Percentiles rank a stretch among this genome's conserved stretches.
Conservation (phyloP, 805 yeast genomes). For the Dipodascus albidus region DNA sequence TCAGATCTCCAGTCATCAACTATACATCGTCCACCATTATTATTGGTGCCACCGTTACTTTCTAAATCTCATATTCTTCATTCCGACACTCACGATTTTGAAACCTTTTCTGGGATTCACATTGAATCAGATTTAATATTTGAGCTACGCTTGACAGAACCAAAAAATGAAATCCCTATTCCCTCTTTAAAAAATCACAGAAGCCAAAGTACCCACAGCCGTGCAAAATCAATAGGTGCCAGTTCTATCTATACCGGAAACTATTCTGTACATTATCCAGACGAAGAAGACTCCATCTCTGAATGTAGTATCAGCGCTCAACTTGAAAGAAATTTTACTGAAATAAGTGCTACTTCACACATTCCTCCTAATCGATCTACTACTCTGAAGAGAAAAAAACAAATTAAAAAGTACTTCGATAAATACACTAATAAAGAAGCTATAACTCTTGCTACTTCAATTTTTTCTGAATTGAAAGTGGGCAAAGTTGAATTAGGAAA, state of each 20-base stretch:
- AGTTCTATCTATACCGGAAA: neutral
- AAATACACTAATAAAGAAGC: neutral
- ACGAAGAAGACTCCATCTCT: neutral
- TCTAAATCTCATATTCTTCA: neutral
- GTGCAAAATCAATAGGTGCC: neutral
- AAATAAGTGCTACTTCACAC: neutral
- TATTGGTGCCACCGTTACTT: neutral
- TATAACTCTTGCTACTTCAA: neutral
- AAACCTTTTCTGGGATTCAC: neutral
- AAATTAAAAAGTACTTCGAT: neutral
- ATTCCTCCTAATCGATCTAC: slow-evolving; percentile 3
- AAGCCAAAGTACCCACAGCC: neutral
- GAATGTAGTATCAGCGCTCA: neutral
- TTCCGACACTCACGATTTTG: neutral
- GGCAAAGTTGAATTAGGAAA: neutral
- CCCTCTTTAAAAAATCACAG: too few species aligned
- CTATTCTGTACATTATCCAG: neutral
- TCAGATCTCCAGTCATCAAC: neutral
- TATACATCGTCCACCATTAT: neutral
- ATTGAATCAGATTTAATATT: neutral
- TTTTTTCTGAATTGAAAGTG: neutral
- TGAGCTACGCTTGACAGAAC: too few species aligned
- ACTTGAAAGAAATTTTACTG: neutral
- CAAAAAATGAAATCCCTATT: too few species aligned
- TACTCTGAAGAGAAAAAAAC: neutral